Conservation (phyloP, 805 yeast species). For the Myxozyma sirexii region DNA sequence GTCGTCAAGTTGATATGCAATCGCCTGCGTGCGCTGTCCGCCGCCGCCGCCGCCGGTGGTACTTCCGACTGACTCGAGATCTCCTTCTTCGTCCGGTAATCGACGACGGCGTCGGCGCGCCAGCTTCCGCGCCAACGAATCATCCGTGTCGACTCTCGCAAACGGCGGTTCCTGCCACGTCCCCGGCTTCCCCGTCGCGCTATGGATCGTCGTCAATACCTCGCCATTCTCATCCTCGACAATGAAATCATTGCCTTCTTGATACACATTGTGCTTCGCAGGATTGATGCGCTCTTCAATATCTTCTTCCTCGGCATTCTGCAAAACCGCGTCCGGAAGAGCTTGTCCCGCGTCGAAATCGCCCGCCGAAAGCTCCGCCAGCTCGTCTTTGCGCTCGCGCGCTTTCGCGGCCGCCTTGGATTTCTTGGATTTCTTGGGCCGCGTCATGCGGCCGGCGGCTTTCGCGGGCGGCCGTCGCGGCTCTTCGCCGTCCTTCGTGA, state of each 20-base stretch:
- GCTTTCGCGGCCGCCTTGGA: background rate
- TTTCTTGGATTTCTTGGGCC: conserved; percentile 7
- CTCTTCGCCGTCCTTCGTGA: conserved; percentile 6
- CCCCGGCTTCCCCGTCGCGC: conserved; percentile 22
- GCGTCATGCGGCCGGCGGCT: conserved; percentile 32
- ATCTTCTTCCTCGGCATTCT: conserved; percentile 26
- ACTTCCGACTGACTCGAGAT: too few species aligned
- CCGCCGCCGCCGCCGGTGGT: background rate
- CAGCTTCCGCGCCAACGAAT: background rate
- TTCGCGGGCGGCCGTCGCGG: conserved; percentile 23
- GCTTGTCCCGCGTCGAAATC: conserved; percentile 23
- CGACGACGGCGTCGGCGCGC: background rate
- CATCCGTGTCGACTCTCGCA: background rate
- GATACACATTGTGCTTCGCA: conserved; percentile 50
- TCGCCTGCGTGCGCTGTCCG: conserved; percentile 45
- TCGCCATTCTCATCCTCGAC: conserved; percentile 88
- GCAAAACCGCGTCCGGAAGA: conserved; percentile 10
- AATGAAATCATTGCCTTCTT: conserved; percentile 70
- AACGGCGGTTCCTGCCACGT: conserved; percentile 15
- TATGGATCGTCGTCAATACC: conserved; percentile 51
- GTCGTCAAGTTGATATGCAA: conserved; percentile 80
- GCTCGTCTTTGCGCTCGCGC: background rate
- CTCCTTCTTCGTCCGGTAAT: background rate
- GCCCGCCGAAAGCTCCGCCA: conserved; percentile 3
- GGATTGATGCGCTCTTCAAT: conserved; percentile 28